These are phyloP conservation scores for Ambrosiella cleistominuta DNA, from an alignment of 2,329 filamentous ascomycete genomes.

Conservation along the genomic window DNA sequence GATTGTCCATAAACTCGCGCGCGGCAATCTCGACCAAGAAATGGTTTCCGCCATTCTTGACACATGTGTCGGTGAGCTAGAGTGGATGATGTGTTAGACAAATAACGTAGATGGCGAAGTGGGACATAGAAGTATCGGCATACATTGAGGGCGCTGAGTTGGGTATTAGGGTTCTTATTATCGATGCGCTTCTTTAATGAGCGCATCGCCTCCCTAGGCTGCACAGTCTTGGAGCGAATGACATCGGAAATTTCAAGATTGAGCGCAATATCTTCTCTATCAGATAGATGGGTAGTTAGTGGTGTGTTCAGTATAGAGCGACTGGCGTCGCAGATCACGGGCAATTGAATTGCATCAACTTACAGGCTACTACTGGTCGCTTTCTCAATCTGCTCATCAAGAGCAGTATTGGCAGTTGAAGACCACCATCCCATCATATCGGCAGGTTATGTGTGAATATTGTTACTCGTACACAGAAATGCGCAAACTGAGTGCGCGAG, in stretches of 20 bases:
- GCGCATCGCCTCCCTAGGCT: conserved; percentile 95
- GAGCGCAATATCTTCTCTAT: conserved; percentile 83
- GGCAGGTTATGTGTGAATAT: background rate
- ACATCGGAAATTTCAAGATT: conserved; percentile 97
- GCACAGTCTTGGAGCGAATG: conserved; percentile 92
- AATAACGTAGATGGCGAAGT: background rate
- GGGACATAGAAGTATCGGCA: conserved; percentile 13
- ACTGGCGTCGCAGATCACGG: background rate
- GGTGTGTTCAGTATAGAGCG: conserved; percentile 14
- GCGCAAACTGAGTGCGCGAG: background rate
- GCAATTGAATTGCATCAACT: conserved; percentile 17
- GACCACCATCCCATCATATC: conserved; percentile 92
- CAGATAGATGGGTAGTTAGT: background rate
- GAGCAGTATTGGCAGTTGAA: conserved; percentile 68
- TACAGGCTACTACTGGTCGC: conserved; percentile 90
- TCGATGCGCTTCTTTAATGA: conserved; percentile 85
- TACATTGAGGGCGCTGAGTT: conserved; percentile 86
- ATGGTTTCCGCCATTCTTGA: conserved; percentile 93
- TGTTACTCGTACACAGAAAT: background rate
- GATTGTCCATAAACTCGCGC: conserved; percentile 94
- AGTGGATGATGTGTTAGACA: conserved; percentile 3
- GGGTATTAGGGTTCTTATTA: conserved; percentile 94
- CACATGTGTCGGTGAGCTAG: conserved; percentile 90
- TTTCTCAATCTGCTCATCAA: conserved; percentile 94
- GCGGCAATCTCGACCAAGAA: conserved; percentile 93